Evolutionary conservation across 495 filamentous ascomycete species (phyloP).

Genomic region (Aspergillus asperescens): DNA sequence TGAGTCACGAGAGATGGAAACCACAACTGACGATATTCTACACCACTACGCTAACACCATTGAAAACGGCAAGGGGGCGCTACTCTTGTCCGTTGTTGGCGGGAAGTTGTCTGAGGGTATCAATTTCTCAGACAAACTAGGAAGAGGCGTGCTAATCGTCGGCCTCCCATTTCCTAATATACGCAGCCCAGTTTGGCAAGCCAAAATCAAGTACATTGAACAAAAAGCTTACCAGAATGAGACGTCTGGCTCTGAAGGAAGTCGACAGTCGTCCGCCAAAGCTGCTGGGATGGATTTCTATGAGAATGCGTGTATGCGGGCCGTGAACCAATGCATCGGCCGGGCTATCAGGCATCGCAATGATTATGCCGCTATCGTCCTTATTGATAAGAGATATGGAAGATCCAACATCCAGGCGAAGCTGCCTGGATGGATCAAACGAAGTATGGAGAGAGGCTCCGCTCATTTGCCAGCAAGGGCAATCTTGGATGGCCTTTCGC

Average conservation of each 20-base stretch:
- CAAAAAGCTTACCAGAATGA: conserved; percentile 49
- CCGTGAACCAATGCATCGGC: conserved; percentile 95
- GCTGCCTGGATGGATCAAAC: conserved; percentile 82
- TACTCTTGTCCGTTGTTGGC: conserved; percentile 90
- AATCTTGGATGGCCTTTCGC: conserved; percentile 30
- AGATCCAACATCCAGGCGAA: conserved; percentile 65
- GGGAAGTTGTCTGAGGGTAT: conserved; percentile 95
- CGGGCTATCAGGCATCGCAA: conserved; percentile 81
- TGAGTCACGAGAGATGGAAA: conserved; percentile 52
- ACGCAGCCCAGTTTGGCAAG: conserved; percentile 84
- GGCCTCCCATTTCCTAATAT: conserved; percentile 93
- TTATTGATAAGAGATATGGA: conserved; percentile 75
- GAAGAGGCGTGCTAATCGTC: conserved; percentile 81
- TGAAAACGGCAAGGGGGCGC: conserved; percentile 59
- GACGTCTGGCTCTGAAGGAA: conserved; percentile 32
- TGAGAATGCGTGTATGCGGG: conserved; percentile 92
- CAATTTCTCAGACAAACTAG: conserved; percentile 91
- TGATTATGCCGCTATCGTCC: conserved; percentile 86
- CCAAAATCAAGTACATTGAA: conserved; percentile 83
- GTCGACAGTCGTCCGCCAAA: conserved; percentile 43
- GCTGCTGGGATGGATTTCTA: conserved; percentile 77
- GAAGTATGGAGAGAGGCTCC: conserved; percentile 28
- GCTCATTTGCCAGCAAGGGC: conserved; percentile 23
- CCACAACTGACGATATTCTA: conserved; percentile 60
- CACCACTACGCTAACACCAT: conserved; percentile 66